These are phyloP conservation scores for Fusarium armeniacum DNA, from an alignment of 2,329 filamentous ascomycete species.

Conservation along the genomic window DNA sequence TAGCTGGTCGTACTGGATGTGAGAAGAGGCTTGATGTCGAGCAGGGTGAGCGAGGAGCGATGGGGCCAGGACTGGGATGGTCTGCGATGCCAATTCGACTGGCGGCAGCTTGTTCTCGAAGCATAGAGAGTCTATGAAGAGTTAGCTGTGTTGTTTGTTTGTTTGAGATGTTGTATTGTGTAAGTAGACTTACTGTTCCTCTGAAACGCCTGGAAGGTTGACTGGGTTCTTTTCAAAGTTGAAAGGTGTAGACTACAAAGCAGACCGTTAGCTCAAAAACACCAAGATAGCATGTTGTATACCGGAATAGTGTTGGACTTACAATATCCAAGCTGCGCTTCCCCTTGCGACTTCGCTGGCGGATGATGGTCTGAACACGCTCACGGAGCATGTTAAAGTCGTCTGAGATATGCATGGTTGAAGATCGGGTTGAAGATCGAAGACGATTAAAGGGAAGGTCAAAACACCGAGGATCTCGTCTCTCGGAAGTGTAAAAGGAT, in stretches of 20 bases:
- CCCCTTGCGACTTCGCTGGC: conserved; percentile 58
- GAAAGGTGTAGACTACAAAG: conserved; percentile 69
- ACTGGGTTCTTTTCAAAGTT: conserved; percentile 69
- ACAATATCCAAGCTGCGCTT: conserved; percentile 63
- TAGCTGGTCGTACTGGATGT: conserved; percentile 43
- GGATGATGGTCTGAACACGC: conserved; percentile 61
- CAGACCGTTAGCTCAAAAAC: conserved; percentile 43
- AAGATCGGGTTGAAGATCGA: conserved; percentile 37
- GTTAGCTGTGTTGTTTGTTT: background rate
- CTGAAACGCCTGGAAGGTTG: conserved; percentile 67
- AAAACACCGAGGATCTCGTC: conserved; percentile 40
- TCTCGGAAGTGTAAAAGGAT: conserved; percentile 26
- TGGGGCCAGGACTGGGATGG: conserved; percentile 47
- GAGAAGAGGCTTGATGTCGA: conserved; percentile 48
- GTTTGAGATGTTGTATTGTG: background rate
- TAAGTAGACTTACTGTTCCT: conserved; percentile 67
- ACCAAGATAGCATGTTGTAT: background rate
- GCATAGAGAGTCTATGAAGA: conserved; percentile 60
- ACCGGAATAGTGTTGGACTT: conserved; percentile 39
- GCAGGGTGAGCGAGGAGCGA: conserved; percentile 44
- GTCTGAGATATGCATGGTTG: conserved; percentile 55
- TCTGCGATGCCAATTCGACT: conserved; percentile 63
- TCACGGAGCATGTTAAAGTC: conserved; percentile 61
- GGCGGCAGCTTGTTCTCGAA: conserved; percentile 67
- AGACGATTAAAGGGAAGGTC: conserved; percentile 32